Evolutionary conservation across 2,329 filamentous ascomycete species (phyloP).

Genomic region (Paecilomyces variotii): DNA sequence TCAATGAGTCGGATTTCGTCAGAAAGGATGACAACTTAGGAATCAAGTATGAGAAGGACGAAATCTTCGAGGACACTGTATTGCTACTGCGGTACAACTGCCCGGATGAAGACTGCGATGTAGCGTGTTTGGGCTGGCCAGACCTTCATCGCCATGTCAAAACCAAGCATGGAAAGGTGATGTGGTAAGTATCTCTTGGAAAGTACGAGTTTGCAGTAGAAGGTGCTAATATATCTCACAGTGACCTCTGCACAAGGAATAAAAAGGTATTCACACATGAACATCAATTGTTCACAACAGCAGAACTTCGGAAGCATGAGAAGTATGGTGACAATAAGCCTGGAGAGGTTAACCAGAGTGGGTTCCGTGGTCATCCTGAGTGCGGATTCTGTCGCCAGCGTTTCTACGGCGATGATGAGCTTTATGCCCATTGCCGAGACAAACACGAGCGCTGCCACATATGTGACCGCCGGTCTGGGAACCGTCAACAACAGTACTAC

Average conservation of each 20-base stretch:
- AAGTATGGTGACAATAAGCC: slow-evolving; percentile 83
- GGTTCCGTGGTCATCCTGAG: slow-evolving; percentile 90
- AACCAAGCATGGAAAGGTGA: slow-evolving; percentile 71
- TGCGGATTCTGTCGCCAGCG: slow-evolving; percentile 86
- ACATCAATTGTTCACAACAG: slow-evolving; percentile 79
- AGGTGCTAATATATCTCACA: slow-evolving; percentile 13
- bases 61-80: slow-evolving; percentile 86
- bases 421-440: slow-evolving; percentile 87
- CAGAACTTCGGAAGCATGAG: slow-evolving; percentile 80
- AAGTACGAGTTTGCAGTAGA: slow-evolving; percentile 5
- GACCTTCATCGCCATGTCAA: slow-evolving; percentile 76
- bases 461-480: slow-evolving; percentile 62
- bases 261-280: slow-evolving; percentile 99
- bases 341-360: slow-evolving; percentile 82
- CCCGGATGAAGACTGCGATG: slow-evolving; percentile 74
- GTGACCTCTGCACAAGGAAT: slow-evolving; percentile 82
- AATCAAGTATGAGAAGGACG: slow-evolving; percentile 79
- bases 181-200: slow-evolving; percentile 51
- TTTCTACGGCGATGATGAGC: slow-evolving; percentile 93
- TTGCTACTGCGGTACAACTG: slow-evolving; percentile 90
- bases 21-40: slow-evolving; percentile 78
- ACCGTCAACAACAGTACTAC: slow-evolving; percentile 78
- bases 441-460: slow-evolving; percentile 94
- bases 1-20: slow-evolving; percentile 62
- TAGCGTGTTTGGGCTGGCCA: slow-evolving; percentile 74